Percentiles rank a stretch among this genome's conserved stretches.
Evolutionary conservation across 2,329 filamentous ascomycete species (phyloP).

Genomic region (Aspergillus aculeatinus): DNA sequence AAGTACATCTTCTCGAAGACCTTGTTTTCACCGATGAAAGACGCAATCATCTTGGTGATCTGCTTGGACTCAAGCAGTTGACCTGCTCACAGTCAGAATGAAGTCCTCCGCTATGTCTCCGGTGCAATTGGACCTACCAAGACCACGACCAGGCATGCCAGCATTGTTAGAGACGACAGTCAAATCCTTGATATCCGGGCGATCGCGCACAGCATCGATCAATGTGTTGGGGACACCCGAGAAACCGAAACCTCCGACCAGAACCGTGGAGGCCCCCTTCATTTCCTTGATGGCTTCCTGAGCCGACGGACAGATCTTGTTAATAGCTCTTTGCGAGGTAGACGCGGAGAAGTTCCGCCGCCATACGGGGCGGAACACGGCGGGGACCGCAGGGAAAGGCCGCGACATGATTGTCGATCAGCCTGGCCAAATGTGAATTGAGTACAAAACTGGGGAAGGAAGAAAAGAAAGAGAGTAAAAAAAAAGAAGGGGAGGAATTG

Average conservation of each 20-base stretch:
- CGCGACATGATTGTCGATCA: slow-evolving; percentile 27
- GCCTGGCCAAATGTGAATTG: slow-evolving; percentile 14
- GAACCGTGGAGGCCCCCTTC: slow-evolving; percentile 65
- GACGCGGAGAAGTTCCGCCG: slow-evolving; percentile 65
- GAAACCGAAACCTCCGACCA: slow-evolving; percentile 77
- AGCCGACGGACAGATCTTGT: slow-evolving; percentile 70
- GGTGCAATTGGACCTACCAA: slow-evolving; percentile 52
- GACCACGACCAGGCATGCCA: slow-evolving; percentile 66
- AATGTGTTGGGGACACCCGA: slow-evolving; percentile 54
- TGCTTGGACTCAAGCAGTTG: slow-evolving; percentile 71
- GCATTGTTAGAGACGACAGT: slow-evolving; percentile 83
- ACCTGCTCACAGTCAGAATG: slow-evolving; percentile 41
- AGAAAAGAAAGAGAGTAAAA: slow-evolving; percentile 6
- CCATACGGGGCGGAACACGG: slow-evolving; percentile 36
- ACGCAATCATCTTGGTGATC: slow-evolving; percentile 71
- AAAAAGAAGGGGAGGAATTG: slow-evolving; percentile 13
- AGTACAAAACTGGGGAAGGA: slow-evolving; percentile 7
- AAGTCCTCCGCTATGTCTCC: background rate
- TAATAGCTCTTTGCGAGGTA: slow-evolving; percentile 64
- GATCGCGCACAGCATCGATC: slow-evolving; percentile 65
- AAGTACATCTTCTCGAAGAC: slow-evolving; percentile 87
- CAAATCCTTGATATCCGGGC: slow-evolving; percentile 59
- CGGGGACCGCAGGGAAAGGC: slow-evolving; percentile 28
- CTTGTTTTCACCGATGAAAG: slow-evolving; percentile 79
- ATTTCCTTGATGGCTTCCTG: slow-evolving; percentile 71